Evolutionary conservation across 2,329 filamentous ascomycete species (phyloP).

Genomic region (Beauveria sp.): DNA sequence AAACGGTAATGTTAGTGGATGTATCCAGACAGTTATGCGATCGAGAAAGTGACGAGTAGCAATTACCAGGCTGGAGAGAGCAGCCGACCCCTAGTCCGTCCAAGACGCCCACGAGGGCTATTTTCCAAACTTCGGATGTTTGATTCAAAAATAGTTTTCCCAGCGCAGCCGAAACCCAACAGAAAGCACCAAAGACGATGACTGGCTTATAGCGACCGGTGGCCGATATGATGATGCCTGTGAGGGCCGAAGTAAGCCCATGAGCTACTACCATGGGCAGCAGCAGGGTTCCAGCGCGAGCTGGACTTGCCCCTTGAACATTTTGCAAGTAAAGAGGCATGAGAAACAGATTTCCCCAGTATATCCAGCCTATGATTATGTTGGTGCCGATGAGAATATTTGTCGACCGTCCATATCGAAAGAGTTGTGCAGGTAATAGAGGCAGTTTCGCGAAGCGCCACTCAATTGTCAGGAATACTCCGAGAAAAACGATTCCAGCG

Average conservation of each 20-base stretch:
- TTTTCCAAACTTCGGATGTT: not conserved
- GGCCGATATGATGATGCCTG: conserved; percentile 1
- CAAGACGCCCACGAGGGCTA: not conserved
- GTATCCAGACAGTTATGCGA: not conserved
- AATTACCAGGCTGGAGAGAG: conserved; percentile 3
- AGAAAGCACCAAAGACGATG: not conserved
- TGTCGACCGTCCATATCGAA: not conserved
- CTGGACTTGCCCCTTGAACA: not conserved
- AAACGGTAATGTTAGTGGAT: not conserved
- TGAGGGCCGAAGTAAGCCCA: conserved; percentile 1
- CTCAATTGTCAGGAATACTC: not conserved
- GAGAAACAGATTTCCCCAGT: conserved; percentile 1
- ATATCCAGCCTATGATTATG: not conserved
- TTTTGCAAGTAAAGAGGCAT: conserved; percentile 1
- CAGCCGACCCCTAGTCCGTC: conserved; percentile 1
- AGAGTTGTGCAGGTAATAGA: not conserved
- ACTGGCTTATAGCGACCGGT: conserved; percentile 1
- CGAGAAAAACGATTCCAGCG: not conserved
- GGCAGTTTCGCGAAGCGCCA: conserved; percentile 2
- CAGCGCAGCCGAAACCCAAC: not conserved
- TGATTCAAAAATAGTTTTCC: not conserved
- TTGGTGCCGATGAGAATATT: not conserved
- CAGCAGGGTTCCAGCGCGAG: not conserved
- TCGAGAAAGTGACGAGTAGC: not conserved
- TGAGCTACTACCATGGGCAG: not conserved